Evolutionary conservation across 116 monocot species (phyloP).

Genomic region (Thalassia testudinum): DNA sequence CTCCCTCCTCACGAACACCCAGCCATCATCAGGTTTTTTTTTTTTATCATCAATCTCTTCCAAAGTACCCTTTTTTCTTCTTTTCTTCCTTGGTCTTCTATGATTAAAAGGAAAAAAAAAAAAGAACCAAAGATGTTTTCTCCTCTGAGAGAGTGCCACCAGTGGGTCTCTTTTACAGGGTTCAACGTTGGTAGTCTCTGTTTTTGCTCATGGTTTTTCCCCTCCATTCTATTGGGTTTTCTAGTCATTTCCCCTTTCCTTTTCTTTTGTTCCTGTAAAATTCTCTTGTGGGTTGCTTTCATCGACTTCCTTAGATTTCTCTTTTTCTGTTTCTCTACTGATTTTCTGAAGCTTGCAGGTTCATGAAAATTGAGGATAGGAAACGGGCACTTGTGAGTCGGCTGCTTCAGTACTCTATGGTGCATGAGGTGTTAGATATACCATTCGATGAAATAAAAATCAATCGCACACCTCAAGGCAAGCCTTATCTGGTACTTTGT

Average conservation of each 20-base stretch:
- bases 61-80: neutral
- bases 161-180: no score
- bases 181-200: no score
- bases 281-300: no score
- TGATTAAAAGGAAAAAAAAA: no score
- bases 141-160: neutral
- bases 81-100: neutral
- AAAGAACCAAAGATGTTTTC: no score
- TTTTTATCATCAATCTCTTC: no score
- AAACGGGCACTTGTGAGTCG: conserved; percentile 79
- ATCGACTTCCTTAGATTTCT: no score
- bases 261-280: neutral
- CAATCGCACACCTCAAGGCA: conserved; percentile 52
- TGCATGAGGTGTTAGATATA: conserved; percentile 52
- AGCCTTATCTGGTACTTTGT: conserved; percentile 61
- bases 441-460: conserved; percentile 51
- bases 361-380: conserved; percentile 54
- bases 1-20: conserved; percentile 48
- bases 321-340: neutral
- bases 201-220: no score
- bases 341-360: conserved; percentile 25
- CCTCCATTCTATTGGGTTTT: neutral
- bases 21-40: conserved; percentile 48
- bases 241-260: neutral
- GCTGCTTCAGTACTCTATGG: conserved; percentile 70